Evolutionary conservation across 148 eudicot species (phyloP).

Genomic region (Fagopyrum homotropicum): DNA sequence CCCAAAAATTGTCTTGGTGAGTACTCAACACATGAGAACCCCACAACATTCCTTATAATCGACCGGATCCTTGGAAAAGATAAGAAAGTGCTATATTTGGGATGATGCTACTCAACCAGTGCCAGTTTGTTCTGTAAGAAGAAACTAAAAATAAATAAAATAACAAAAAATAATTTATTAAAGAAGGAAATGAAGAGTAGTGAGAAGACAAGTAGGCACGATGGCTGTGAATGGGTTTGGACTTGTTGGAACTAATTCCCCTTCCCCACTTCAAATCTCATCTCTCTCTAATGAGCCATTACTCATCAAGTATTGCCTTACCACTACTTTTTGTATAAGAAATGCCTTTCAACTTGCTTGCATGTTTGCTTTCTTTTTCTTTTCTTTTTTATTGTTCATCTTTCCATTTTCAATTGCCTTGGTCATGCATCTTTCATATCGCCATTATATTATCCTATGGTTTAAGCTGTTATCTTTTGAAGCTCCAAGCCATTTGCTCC

Average conservation of each 20-base stretch:
- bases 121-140: no score
- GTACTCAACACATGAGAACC: no score
- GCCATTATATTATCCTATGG: constrained; percentile 2
- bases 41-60: no score
- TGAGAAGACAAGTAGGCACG: constrained; percentile 8
- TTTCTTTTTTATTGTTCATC: not conserved
- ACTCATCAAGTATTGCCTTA: not conserved
- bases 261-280: constrained; percentile 4
- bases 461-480: not conserved
- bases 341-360: constrained; percentile 5
- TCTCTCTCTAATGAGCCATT: not conserved
- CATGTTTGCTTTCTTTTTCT: not conserved
- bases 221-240: not conserved
- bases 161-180: no score
- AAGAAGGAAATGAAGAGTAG: not conserved
- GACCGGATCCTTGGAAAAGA: no score
- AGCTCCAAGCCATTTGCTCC: not conserved
- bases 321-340: constrained; percentile 1
- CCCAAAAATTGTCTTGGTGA: no score
- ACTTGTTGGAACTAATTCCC: not conserved
- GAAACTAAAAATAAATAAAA: no score
- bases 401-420: not conserved
- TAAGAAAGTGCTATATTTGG: no score
- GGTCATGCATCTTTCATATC: not conserved
- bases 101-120: no score